Evolutionary conservation across 2,329 filamentous ascomycete species (phyloP), one percentile per base, ranked within the genome.

Genomic region (Kalmusia sp.): DNA sequence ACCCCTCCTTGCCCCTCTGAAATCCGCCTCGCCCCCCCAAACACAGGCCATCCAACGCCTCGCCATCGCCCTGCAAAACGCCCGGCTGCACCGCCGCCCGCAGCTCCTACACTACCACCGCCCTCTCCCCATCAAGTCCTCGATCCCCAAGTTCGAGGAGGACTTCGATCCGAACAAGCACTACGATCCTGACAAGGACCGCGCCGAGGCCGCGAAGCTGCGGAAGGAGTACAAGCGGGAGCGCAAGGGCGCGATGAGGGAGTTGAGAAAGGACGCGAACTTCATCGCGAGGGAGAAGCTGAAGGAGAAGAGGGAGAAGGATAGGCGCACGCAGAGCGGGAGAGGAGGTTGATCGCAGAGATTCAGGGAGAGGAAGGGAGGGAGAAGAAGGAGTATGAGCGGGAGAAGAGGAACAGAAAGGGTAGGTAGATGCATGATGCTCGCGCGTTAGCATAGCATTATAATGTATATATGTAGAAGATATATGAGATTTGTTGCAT

Each of bases 311-410:
- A 96, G 93, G 83, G 90, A 91, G 79, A 88, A 87, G 79, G 95
- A 98, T 80, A 86, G 85, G 92, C 91, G 61, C 98, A 99, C 81
- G 93, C 98, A 82, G 91, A 90, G 82, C 98, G 98, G 84, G 96
- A 93, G 81, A 91, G 89, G 82, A 86, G 89, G 61, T 81, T 99
- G 55, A 87, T 98, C 64, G 91, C 93, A 8, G 93, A 97, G 83
- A 97, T 99, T 67, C 93, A 99, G 79, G 91, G 89, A 63, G 90
- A 96, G 78, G 95, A 97, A 75, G 93, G 93, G 1, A 81, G 83
- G 53, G 93, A 95, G 75, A 83, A 86, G 37, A 98, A 98, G 77
- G 85, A 84, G 43, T 98, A 98, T 82, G 93, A 96, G 77, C 84
- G 89, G 67, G 92, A 96, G 82, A 95, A 87, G 82, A 83, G 84